Evolutionary conservation across 2,329 filamentous ascomycete genomes (phyloP).

Genomic region (Paracoccidioides brasiliensis): DNA sequence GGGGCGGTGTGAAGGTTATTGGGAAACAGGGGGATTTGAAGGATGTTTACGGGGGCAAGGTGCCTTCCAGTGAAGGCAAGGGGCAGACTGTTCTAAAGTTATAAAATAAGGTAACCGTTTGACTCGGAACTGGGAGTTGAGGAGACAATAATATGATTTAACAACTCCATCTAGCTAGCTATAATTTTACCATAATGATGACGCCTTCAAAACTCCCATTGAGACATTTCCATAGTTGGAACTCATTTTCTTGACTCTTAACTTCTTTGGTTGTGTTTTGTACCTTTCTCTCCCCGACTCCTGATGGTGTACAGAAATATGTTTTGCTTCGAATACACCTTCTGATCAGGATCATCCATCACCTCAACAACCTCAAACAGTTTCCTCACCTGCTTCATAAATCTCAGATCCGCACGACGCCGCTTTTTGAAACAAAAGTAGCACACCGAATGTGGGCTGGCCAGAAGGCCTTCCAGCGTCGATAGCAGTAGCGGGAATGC

Average conservation of each 20-base stretch:
- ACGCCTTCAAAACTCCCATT: no score
- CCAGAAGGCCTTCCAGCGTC: constrained; percentile 61
- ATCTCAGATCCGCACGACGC: constrained; percentile 64
- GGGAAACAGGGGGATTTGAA: constrained; percentile 77
- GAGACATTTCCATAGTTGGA: neutral
- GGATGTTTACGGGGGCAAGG: constrained; percentile 70
- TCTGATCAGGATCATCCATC: constrained; percentile 38
- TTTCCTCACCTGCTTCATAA: constrained; percentile 58
- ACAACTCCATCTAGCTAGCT: neutral
- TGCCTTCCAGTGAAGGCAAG: constrained; percentile 28
- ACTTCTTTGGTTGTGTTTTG: neutral
- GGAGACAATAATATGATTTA: neutral
- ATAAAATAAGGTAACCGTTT: constrained; percentile 11
- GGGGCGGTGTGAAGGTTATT: constrained; percentile 82
- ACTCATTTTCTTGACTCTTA: neutral
- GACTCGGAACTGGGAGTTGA: neutral
- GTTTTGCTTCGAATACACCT: constrained; percentile 25
- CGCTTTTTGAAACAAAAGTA: constrained; percentile 95
- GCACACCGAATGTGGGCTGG: constrained; percentile 48
- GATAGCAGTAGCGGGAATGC: constrained; percentile 77
- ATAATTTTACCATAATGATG: neutral
- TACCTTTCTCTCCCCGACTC: constrained; percentile 2
- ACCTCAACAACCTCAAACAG: constrained; percentile 51
- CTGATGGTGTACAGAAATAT: constrained; percentile 27
- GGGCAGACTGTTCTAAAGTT: constrained; percentile 25